phyloP scores from a whole-genome alignment of 2,329 filamentous ascomycete species.

The Fusarium anguioides region DNA sequence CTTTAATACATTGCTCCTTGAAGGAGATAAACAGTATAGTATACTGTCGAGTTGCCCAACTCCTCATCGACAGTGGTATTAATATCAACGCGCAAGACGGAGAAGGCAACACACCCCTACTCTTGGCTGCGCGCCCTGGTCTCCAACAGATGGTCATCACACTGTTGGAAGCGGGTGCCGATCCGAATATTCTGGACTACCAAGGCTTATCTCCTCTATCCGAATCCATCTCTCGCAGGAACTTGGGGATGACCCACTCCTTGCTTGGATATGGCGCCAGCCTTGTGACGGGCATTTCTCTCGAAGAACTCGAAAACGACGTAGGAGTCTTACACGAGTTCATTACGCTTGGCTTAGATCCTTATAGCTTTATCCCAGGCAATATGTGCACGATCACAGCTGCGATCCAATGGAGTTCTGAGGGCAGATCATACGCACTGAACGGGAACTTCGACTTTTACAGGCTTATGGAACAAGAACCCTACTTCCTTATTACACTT shows the following conservation, averaged over 20 bases:
- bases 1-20: slow-evolving; percentile 4
- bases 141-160: not conserved
- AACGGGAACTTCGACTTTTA: slow-evolving; percentile 39
- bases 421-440: slow-evolving; percentile 9
- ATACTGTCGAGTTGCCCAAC: slow-evolving; percentile 10
- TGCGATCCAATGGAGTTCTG: not conserved
- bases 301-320: not conserved
- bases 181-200: slow-evolving; percentile 24
- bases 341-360: slow-evolving; percentile 26
- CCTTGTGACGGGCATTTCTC: not conserved
- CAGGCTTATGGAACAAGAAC: slow-evolving; percentile 22
- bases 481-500: slow-evolving; percentile 13
- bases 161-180: slow-evolving; percentile 35
- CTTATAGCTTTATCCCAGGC: not conserved
- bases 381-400: slow-evolving; percentile 1
- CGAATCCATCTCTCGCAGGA: not conserved
- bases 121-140: slow-evolving; percentile 5
- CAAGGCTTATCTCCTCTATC: slow-evolving; percentile 18
- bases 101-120: slow-evolving; percentile 20
- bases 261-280: slow-evolving; percentile 32
- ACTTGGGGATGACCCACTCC: not conserved
- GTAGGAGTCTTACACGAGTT: slow-evolving; percentile 4
- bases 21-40: not conserved
- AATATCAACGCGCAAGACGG: slow-evolving; percentile 35
- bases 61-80: slow-evolving; percentile 24